Conservation (phyloP, 345 rosid genomes). For the Nephelium lappaceum region DNA sequence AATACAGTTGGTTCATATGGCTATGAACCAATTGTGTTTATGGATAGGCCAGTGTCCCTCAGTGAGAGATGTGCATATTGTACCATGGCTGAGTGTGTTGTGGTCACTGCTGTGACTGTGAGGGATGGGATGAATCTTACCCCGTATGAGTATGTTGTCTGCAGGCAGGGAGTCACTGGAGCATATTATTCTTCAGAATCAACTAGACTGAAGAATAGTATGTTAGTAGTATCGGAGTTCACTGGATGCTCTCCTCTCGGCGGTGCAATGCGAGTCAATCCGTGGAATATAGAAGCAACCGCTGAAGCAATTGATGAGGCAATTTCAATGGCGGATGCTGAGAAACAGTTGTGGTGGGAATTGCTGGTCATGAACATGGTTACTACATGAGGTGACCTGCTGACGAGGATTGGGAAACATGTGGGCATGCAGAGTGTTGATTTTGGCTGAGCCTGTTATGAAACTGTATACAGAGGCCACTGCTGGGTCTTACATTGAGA, state of each 20-base stretch:
- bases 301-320: slow-evolving; percentile 81
- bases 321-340: slow-evolving; percentile 59
- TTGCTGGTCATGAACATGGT: slow-evolving; percentile 78
- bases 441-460: slow-evolving; percentile 76
- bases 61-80: slow-evolving; percentile 69
- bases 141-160: slow-evolving; percentile 72
- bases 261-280: slow-evolving; percentile 76
- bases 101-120: slow-evolving; percentile 77
- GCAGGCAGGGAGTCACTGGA: slow-evolving; percentile 62
- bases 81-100: slow-evolving; percentile 70
- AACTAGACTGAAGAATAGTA: slow-evolving; percentile 58
- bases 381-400: slow-evolving; percentile 61
- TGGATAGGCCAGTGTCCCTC: slow-evolving; percentile 60
- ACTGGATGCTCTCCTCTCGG: slow-evolving; percentile 87
- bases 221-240: slow-evolving; percentile 77
- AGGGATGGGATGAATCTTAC: slow-evolving; percentile 87
- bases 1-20: no score
- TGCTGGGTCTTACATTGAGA: slow-evolving; percentile 69
- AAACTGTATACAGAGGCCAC: slow-evolving; percentile 70
- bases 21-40: slow-evolving; percentile 62
- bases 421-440: slow-evolving; percentile 56
- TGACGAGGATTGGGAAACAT: slow-evolving; percentile 49
- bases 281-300: slow-evolving; percentile 72
- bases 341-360: slow-evolving; percentile 75
- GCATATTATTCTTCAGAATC: slow-evolving; percentile 38